A percentile compares a stretch with the other conserved stretches of the same genome.
These are phyloP conservation scores for Diospyros kaki DNA, from an alignment of 148 eudicot genomes.

Conservation along the genomic window DNA sequence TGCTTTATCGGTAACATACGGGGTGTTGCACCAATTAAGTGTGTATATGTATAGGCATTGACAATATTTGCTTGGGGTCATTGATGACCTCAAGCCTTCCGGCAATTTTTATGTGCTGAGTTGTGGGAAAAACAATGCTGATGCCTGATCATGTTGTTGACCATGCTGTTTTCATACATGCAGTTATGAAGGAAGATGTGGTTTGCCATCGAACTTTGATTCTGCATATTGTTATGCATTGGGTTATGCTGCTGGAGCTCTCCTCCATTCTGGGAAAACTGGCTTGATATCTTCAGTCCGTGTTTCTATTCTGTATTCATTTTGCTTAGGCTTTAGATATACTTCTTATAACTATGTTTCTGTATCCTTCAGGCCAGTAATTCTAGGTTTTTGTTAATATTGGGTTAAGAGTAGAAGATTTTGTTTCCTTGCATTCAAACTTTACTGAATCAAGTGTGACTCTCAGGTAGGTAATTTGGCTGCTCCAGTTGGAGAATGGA, in stretches of 20 bases:
- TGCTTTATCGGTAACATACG: too few relatives aligned
- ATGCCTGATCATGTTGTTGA: not conserved
- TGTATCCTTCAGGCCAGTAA: not conserved
- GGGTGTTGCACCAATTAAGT: too few relatives aligned
- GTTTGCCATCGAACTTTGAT: constrained; percentile 15
- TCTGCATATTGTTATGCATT: constrained; percentile 12
- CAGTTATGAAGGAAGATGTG: constrained; percentile 15
- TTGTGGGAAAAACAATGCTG: not conserved
- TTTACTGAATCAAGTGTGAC: not conserved
- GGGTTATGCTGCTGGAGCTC: constrained; percentile 21
- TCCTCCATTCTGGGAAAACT: constrained; percentile 15
- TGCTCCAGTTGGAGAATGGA: constrained; percentile 97
- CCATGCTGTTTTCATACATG: not conserved
- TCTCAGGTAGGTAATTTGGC: constrained; percentile 88
- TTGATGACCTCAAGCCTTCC: not conserved
- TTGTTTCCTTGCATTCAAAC: not conserved
- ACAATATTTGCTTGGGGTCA: too few relatives aligned
- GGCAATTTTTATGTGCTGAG: not conserved
- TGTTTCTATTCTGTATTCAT: not conserved
- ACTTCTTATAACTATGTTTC: not conserved
- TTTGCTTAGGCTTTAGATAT: not conserved
- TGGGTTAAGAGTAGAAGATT: not conserved
- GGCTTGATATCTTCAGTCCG: constrained; percentile 17
- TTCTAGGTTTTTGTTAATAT: not conserved
- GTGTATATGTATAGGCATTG: too few relatives aligned